Evolutionary conservation across 257 asterid genomes (phyloP).

Genomic region (Solanum tarapatanum): DNA sequence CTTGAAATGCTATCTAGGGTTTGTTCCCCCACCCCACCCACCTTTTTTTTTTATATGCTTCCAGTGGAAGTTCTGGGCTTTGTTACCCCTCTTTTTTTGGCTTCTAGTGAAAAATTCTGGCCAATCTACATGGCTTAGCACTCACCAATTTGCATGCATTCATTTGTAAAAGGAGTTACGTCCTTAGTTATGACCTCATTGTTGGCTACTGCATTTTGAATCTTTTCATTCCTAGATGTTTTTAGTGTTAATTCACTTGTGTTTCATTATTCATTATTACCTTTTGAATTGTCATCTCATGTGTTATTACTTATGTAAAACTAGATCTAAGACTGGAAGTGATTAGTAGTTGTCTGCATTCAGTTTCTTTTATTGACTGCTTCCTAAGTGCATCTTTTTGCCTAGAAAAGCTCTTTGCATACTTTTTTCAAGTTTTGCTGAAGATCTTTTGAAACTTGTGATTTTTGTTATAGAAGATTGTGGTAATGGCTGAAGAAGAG

Average conservation of each 20-base stretch:
- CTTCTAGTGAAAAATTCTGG: neutral
- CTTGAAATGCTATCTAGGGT: neutral
- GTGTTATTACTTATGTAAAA: neutral
- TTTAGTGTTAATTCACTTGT: too few species aligned
- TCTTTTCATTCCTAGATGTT: neutral
- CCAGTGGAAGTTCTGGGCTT: neutral
- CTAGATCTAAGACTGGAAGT: neutral
- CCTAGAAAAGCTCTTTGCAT: neutral
- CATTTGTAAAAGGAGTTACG: neutral
- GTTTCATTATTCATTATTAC: neutral
- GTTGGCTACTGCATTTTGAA: neutral
- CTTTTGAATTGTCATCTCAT: neutral
- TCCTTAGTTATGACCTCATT: neutral
- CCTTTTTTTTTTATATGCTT: neutral
- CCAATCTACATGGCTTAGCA: neutral
- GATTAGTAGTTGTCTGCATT: neutral
- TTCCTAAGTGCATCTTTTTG: neutral
- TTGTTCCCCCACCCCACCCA: too few species aligned
- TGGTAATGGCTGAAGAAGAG: constrained; percentile 13
- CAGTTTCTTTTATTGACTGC: neutral
- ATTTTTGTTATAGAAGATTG: neutral
- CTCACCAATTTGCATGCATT: neutral
- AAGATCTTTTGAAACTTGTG: neutral
- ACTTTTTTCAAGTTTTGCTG: neutral
- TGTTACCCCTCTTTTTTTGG: neutral